Percentiles rank a stretch among this genome's conserved stretches.
Evolutionary conservation across 352 stramenopile species (phyloP).

Genomic region (Globisporangium heterothallicum): DNA sequence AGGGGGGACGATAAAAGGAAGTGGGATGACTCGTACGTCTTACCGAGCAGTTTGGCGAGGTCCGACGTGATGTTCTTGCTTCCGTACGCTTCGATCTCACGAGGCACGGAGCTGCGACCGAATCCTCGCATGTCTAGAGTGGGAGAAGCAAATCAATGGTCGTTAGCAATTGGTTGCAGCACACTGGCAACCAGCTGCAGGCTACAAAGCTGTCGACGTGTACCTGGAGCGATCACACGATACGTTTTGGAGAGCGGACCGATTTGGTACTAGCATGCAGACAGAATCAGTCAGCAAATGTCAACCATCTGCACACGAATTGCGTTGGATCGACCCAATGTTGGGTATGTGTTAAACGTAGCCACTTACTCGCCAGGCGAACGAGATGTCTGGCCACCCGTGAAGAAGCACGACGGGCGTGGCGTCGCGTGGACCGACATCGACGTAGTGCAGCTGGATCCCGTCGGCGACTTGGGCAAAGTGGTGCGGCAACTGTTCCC

Average conservation of each 20-base stretch:
- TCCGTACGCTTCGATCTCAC: constrained; percentile 34
- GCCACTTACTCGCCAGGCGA: constrained; percentile 41
- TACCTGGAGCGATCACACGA: constrained; percentile 47
- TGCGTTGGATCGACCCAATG: neutral
- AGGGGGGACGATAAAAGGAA: neutral
- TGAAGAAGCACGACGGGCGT: constrained; percentile 25
- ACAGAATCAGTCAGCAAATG: too few relatives aligned
- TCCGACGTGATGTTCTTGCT: constrained; percentile 44
- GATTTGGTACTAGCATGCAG: constrained; percentile 36
- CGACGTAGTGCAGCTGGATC: constrained; percentile 22
- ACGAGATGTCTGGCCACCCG: constrained; percentile 36
- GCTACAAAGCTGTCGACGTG: neutral
- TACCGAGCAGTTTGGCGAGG: constrained; percentile 33
- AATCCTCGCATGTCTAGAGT: constrained; percentile 36
- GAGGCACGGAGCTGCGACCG: constrained; percentile 36
- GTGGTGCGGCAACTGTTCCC: constrained; percentile 5
- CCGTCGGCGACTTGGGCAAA: constrained; percentile 10
- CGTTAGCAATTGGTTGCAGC: neutral
- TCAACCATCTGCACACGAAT: neutral
- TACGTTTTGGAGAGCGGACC: constrained; percentile 37
- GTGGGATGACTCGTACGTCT: neutral
- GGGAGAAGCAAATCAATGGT: neutral
- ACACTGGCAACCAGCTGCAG: too few relatives aligned
- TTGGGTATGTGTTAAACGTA: neutral
- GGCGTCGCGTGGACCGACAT: constrained; percentile 18